Conservation (phyloP, 2,329 filamentous ascomycete species). For the Talaromyces sp. region DNA sequence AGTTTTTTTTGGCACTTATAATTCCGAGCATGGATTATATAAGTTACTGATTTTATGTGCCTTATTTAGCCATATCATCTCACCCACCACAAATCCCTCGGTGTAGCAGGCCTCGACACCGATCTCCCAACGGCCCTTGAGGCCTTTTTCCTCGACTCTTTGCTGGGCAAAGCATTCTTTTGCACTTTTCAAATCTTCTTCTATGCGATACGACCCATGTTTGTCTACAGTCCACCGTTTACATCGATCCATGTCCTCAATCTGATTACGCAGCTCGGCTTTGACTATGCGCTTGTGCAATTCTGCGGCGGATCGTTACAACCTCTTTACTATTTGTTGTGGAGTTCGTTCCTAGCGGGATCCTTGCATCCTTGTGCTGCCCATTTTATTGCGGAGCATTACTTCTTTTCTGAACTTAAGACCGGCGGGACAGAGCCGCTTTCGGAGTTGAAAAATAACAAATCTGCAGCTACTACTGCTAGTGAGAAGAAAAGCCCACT, state of each 20-base stretch:
- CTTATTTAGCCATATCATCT: constrained; percentile 76
- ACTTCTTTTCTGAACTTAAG: constrained; percentile 55
- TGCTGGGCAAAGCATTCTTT: constrained; percentile 97
- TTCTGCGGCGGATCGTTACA: constrained; percentile 47
- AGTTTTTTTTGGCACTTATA: too few relatives aligned
- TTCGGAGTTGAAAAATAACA: constrained; percentile 46
- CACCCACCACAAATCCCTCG: constrained; percentile 97
- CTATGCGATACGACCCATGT: constrained; percentile 94
- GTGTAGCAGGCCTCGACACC: constrained; percentile 91
- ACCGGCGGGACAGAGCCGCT: constrained; percentile 42
- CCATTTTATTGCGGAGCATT: constrained; percentile 98
- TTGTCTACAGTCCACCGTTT: constrained; percentile 83
- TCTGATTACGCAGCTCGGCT: constrained; percentile 66
- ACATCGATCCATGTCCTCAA: constrained; percentile 82
- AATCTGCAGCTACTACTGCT: neutral
- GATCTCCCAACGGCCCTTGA: constrained; percentile 90
- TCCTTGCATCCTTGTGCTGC: constrained; percentile 90
- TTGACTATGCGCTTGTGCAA: constrained; percentile 66
- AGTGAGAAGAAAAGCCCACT: constrained; percentile 35
- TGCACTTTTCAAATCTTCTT: constrained; percentile 99
- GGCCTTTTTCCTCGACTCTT: constrained; percentile 83
- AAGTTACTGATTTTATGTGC: too few relatives aligned
- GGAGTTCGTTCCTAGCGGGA: constrained; percentile 89
- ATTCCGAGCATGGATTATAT: too few relatives aligned
- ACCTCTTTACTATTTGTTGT: constrained; percentile 73